These are phyloP conservation scores for Saposhnikovia divaricata DNA, from an alignment of 129 eudicot genomes.

Conservation along the genomic window DNA sequence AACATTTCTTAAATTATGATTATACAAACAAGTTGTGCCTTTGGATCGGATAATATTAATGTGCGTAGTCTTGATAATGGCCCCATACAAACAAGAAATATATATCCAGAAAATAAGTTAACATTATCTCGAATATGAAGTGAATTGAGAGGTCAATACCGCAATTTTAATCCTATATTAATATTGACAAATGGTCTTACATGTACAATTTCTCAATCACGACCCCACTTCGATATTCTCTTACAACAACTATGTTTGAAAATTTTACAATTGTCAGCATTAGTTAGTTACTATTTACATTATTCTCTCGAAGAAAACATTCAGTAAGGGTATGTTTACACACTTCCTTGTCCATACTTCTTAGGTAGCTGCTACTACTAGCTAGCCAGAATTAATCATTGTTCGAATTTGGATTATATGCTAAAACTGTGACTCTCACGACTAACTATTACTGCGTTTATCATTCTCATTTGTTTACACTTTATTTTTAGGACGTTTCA, in stretches of 20 bases:
- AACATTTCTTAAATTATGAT: background rate
- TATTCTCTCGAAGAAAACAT: background rate
- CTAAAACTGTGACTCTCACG: background rate
- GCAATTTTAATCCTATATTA: background rate
- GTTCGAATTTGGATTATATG: background rate
- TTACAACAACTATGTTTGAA: background rate
- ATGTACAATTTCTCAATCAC: background rate
- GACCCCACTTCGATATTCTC: constrained; percentile 1
- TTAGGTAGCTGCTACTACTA: background rate
- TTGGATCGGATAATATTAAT: background rate
- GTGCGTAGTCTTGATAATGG: background rate
- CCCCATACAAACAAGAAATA: background rate
- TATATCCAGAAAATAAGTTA: background rate
- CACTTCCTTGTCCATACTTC: background rate
- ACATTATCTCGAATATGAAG: background rate
- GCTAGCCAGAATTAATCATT: background rate
- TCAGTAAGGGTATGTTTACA: background rate
- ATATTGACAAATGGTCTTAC: background rate
- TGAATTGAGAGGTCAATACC: background rate
- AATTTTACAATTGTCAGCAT: background rate
- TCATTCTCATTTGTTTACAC: too few species aligned
- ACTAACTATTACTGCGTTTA: background rate
- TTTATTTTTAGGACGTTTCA: too few species aligned
- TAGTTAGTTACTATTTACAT: background rate
- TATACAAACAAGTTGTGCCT: too few species aligned